Evolutionary conservation across 1,139 yeast species (phyloP).

Genomic region (Pichia sp.): DNA sequence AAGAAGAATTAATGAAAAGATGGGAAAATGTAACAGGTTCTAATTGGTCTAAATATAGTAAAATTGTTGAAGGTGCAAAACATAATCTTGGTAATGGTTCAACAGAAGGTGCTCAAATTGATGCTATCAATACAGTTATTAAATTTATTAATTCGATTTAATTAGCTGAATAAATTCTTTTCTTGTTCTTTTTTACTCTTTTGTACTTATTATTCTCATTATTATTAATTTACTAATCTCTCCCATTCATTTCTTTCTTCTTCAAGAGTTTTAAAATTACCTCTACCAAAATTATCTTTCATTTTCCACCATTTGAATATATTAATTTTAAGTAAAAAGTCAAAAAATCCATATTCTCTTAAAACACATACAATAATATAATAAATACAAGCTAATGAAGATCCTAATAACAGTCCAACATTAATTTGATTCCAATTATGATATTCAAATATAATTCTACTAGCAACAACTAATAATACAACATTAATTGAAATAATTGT

Average conservation of each 20-base stretch:
- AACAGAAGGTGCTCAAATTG: constrained; percentile 20
- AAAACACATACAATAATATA: constrained; percentile 46
- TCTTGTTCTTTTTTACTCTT: not conserved
- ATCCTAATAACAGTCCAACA: constrained; percentile 66
- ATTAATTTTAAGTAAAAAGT: constrained; percentile 49
- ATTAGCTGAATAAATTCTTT: not conserved
- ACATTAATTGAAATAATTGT: constrained; percentile 1
- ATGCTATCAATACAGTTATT: constrained; percentile 14
- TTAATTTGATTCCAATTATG: constrained; percentile 69
- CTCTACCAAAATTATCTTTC: constrained; percentile 39
- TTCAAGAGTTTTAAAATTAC: constrained; percentile 14
- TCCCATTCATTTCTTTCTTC: constrained; percentile 25
- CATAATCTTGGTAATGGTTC: constrained; percentile 49
- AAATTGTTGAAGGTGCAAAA: constrained; percentile 52
- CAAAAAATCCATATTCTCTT: constrained; percentile 56
- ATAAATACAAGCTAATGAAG: constrained; percentile 51
- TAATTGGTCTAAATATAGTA: constrained; percentile 50
- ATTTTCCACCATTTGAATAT: constrained; percentile 41
- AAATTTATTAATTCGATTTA: constrained; percentile 12
- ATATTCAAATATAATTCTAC: constrained; percentile 73
- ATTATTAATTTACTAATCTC: not conserved
- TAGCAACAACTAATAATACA: constrained; percentile 48
- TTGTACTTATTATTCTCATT: not conserved
- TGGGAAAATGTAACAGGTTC: constrained; percentile 43
- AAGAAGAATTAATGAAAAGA: constrained; percentile 37